Evolutionary conservation across 2,329 filamentous ascomycete species (phyloP), one percentile per base, ranked within the genome.

Genomic region (Esteya vermicola): DNA sequence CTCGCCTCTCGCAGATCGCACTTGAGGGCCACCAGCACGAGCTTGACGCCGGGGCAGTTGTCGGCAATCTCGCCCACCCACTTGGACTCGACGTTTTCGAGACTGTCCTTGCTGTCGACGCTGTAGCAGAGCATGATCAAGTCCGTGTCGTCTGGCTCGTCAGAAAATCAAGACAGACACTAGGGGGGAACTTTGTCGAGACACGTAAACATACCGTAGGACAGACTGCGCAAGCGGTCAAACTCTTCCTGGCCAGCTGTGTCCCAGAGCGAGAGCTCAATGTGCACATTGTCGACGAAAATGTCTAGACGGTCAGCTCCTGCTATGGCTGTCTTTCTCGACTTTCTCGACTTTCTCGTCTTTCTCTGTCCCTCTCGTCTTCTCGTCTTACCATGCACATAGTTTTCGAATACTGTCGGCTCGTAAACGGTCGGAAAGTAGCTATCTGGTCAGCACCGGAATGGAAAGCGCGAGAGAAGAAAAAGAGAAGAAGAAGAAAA

Each of bases 171-270:
- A 22, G 12, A 14, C 7, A 23, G 18, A 27, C 6, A 18, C 3
- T 5, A 16, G 8, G 16, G 5, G 36, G 12, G 10, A 28, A 14
- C n/a, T 14, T 10, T 28, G 26, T 28, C 26, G 26, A 13, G 10
- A 28, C 10, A 13, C 26, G 26, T 28, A 10, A n/a, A n/a, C 33
- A n/a, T 57, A 70, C 88, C 91, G 62, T 98, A 98, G 37, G 88
- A 95, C 41, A 98, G 75, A 48, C 86, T 93, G 54, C 91, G 83
- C 60, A 98, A 66, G 39, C 91, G 79, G 63, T 98, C 91, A 65
- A 96, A 98, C 73, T 98, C 91, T 68, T 98, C 91, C 64, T 98
- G 91, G 21, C 91, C 91, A 30, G 91, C 91, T 0, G 91, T 98
- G 60, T 98, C 91, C 91, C 91, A 98, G 44, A 98, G 72, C 43